phyloP scores from a whole-genome alignment of 768 basidiomycete genomes.

The Neoboletus brunneissimus region DNA sequence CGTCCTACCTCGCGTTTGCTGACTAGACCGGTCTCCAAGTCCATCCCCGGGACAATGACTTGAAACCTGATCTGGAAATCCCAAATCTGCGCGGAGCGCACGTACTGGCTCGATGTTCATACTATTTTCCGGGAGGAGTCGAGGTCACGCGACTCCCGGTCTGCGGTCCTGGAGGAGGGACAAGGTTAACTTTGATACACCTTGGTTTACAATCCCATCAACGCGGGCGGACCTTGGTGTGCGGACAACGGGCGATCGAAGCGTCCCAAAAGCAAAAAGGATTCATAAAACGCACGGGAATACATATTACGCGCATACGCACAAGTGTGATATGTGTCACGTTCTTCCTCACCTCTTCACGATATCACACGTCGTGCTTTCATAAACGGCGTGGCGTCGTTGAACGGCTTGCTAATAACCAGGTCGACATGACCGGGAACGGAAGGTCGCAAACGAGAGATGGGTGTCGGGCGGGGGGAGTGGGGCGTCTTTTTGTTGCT shows the following conservation, averaged over 20 bases:
- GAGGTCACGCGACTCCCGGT: constrained; percentile 1
- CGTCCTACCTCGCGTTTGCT: neutral
- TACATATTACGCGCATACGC: neutral
- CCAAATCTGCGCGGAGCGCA: constrained; percentile 2
- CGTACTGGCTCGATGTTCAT: neutral
- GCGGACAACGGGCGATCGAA: neutral
- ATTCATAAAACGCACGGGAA: neutral
- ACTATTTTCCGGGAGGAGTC: neutral
- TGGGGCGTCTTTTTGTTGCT: neutral
- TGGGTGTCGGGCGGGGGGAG: too few relatives aligned
- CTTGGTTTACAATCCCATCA: neutral
- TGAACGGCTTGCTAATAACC: too few relatives aligned
- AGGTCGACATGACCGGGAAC: neutral
- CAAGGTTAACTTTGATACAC: constrained; percentile 15
- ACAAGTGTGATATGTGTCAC: neutral
- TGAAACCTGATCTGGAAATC: neutral
- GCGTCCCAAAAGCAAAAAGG: neutral
- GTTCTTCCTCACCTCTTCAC: neutral
- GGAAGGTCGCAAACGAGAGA: neutral
- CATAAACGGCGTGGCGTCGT: neutral
- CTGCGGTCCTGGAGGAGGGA: neutral
- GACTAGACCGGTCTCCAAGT: neutral
- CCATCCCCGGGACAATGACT: neutral
- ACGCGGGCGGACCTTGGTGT: constrained; percentile 14
- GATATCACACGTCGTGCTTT: neutral